These are phyloP conservation scores for Phialemoniopsis sp. DNA, from an alignment of 2,329 filamentous ascomycete genomes.

Conservation along the genomic window DNA sequence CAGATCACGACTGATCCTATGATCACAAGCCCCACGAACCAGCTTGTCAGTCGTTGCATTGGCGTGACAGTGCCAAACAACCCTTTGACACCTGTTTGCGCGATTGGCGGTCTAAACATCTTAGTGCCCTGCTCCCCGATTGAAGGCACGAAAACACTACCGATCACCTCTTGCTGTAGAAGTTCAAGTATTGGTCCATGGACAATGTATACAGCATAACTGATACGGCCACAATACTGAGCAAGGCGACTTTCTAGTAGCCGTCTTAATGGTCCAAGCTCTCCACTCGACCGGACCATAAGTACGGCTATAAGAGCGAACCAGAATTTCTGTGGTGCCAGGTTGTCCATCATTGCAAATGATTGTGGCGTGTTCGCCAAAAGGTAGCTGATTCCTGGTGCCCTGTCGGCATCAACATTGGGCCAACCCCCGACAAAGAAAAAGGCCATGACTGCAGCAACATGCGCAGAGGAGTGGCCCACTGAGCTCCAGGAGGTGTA, in stretches of 20 bases:
- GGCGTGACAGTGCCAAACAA: constrained; percentile 21
- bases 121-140: constrained; percentile 12
- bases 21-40: constrained; percentile 30
- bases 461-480: constrained; percentile 4
- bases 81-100: constrained; percentile 24
- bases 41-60: constrained; percentile 21
- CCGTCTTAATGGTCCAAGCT: constrained; percentile 23
- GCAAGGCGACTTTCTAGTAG: constrained; percentile 42
- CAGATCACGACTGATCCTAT: constrained; percentile 39
- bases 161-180: constrained; percentile 23
- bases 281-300: constrained; percentile 32
- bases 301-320: constrained; percentile 26
- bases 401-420: constrained; percentile 24
- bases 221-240: constrained; percentile 53
- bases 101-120: constrained; percentile 12
- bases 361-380: constrained; percentile 24
- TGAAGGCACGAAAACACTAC: constrained; percentile 13
- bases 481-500: too few species aligned
- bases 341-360: constrained; percentile 22
- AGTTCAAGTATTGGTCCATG: constrained; percentile 46
- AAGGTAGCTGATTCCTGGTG: constrained; percentile 25
- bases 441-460: constrained; percentile 19
- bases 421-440: constrained; percentile 37
- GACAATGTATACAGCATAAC: constrained; percentile 55
- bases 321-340: constrained; percentile 30